Evolutionary conservation across 75 land plant species (phyloP), one percentile per base, ranked within the genome.

Genomic region (Isoetes taiwanensis): DNA sequence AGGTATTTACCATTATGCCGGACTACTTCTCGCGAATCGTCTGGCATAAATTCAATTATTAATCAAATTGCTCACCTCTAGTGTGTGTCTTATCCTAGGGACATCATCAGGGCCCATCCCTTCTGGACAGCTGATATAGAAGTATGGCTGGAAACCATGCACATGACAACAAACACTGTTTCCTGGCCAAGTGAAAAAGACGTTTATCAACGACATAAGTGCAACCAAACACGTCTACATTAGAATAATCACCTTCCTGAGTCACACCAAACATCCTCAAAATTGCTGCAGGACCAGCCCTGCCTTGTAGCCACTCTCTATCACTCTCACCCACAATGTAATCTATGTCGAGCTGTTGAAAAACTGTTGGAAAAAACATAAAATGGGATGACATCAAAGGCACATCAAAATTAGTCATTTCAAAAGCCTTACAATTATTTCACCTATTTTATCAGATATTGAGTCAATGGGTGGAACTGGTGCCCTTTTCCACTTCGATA

Each of bases 261-360:
- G 98, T 84, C 6, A 93, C 98, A 54, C 98, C 98, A 66, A 87
- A 93, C 26, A 93, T 87, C 27, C 95, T 43, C 32, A 93, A 63
- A 32, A 88, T 76, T 11, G 98, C 98, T 42, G 90, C 85, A 6
- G 85, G 80, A 8, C 98, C 98, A 40, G 76, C 64, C 16, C 75
- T 76, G 28, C 69, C 54, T n/a, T 89, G 96, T 29, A 80, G 32
- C 52, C 83, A 52, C 34, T 81, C 79, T 30, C 58, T 77, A 55
- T 76, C 63, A 60, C 86, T 79, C 28, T 93, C 95, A 5, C 79
- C 86, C 28, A 93, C 77, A 52, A 87, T 73, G 38, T 93, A 87
- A 58, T 93, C 98, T 43, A 93, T 93, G 46, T 93, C 98, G 70
- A 93, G 64, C 65, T 93, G 98, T 72, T 93, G 98, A 67, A 87